Percentiles rank a stretch among this genome's conserved stretches.
Conservation (phyloP, 345 rosid species). For the Citropsis articulata region DNA sequence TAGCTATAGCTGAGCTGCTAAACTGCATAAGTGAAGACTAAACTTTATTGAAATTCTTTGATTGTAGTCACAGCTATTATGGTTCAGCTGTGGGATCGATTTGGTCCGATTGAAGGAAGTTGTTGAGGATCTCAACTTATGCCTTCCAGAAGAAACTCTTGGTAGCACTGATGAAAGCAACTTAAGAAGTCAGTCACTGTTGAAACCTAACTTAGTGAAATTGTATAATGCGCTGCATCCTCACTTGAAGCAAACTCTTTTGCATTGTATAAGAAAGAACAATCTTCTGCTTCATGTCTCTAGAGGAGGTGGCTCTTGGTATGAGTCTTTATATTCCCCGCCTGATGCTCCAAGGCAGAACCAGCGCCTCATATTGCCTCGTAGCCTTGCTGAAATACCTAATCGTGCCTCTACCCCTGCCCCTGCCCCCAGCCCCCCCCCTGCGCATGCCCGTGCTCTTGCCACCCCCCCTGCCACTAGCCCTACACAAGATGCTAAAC, state of each 20-base stretch:
- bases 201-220: constrained; percentile 39
- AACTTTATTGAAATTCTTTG: constrained; percentile 16
- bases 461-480: constrained; percentile 10
- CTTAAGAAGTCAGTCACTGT: constrained; percentile 23
- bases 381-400: constrained; percentile 25
- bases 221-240: constrained; percentile 40
- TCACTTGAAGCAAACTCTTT: constrained; percentile 42
- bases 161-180: constrained; percentile 11
- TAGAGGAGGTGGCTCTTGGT: constrained; percentile 43
- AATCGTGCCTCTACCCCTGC: constrained; percentile 25
- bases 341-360: constrained; percentile 35
- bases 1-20: not conserved
- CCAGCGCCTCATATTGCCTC: constrained; percentile 33
- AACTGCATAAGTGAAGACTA: not conserved
- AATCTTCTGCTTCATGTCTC: constrained; percentile 28
- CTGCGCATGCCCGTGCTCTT: not conserved
- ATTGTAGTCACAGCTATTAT: constrained; percentile 59
- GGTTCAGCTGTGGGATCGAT: constrained; percentile 60
- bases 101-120: constrained; percentile 48
- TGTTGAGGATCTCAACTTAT: constrained; percentile 40
- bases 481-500: not conserved
- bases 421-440: constrained; percentile 19
- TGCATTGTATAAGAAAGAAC: constrained; percentile 54
- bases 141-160: constrained; percentile 36
- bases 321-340: constrained; percentile 28